Percentiles rank a stretch among this genome's conserved stretches.
Evolutionary conservation across 2,329 filamentous ascomycete genomes (phyloP).

Genomic region (Immersiporthe knoxdaviesiana): DNA sequence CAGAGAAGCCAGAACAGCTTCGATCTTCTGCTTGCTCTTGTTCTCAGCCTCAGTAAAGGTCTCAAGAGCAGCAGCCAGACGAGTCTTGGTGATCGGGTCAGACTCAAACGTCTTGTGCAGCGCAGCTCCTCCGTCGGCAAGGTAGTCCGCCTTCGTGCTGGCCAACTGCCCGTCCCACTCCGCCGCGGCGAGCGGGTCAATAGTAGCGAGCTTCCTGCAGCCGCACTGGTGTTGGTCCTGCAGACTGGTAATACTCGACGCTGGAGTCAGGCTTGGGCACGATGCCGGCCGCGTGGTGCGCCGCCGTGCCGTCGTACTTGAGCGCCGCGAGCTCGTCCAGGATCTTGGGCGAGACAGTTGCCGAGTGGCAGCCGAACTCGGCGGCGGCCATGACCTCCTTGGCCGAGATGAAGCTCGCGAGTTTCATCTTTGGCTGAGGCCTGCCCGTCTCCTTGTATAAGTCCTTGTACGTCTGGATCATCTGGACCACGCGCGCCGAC

Average conservation of each 20-base stretch:
- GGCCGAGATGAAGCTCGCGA: conserved; percentile 48
- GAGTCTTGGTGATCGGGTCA: conserved; percentile 43
- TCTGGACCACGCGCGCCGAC: conserved; percentile 51
- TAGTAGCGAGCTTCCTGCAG: conserved; percentile 41
- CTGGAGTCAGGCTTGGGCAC: conserved; percentile 41
- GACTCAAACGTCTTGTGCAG: conserved; percentile 47
- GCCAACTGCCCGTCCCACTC: conserved; percentile 46
- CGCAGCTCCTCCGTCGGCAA: conserved; percentile 47
- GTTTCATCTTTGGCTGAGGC: conserved; percentile 52
- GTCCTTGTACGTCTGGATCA: conserved; percentile 50
- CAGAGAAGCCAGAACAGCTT: conserved; percentile 34
- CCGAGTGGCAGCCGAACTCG: conserved; percentile 51
- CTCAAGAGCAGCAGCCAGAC: conserved; percentile 44
- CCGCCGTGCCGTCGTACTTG: conserved; percentile 40
- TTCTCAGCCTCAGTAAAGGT: conserved; percentile 43
- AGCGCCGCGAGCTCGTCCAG: conserved; percentile 44
- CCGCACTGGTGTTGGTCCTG: conserved; percentile 39
- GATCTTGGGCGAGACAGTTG: conserved; percentile 47
- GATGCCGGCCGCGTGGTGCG: conserved; percentile 45
- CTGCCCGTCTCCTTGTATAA: conserved; percentile 52
- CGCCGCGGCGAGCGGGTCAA: conserved; percentile 45
- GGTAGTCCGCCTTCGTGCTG: conserved; percentile 48
- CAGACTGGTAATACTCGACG: conserved; percentile 43
- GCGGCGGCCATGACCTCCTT: conserved; percentile 51
- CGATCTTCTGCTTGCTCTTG: conserved; percentile 37